These are phyloP conservation scores for Lactarius indigo DNA, from an alignment of 768 basidiomycete genomes.

Conservation along the genomic window DNA sequence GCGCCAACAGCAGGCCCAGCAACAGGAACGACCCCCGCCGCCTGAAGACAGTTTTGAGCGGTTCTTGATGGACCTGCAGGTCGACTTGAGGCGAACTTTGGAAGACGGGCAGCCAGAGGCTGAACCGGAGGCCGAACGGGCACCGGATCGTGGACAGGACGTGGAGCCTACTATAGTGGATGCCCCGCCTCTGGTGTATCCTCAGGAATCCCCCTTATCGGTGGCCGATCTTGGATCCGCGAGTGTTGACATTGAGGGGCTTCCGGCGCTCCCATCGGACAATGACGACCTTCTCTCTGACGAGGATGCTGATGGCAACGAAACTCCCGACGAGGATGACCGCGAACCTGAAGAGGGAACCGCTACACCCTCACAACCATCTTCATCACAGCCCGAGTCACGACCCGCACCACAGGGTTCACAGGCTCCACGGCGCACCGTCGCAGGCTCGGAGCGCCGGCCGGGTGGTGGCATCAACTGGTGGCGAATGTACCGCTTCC, in stretches of 20 bases:
- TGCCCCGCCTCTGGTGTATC: slow-evolving; percentile 7
- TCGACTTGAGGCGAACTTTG: slow-evolving; percentile 63
- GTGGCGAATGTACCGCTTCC: slow-evolving; percentile 84
- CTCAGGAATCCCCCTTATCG: slow-evolving; percentile 6
- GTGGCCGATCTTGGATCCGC: neutral
- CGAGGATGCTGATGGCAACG: neutral
- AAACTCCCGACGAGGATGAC: neutral
- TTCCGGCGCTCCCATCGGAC: slow-evolving; percentile 15
- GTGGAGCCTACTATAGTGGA: neutral
- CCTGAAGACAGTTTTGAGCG: slow-evolving; percentile 74
- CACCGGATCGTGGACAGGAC: neutral
- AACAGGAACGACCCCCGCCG: slow-evolving; percentile 31
- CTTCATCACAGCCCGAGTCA: neutral
- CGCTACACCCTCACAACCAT: neutral
- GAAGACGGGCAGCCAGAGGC: slow-evolving; percentile 29
- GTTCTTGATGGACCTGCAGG: slow-evolving; percentile 75
- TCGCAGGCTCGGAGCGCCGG: slow-evolving; percentile 37
- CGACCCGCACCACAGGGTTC: slow-evolving; percentile 1
- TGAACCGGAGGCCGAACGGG: neutral
- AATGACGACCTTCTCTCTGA: slow-evolving; percentile 8
- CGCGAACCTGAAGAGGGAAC: neutral
- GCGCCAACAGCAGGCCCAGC: slow-evolving; percentile 5
- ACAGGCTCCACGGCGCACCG: slow-evolving; percentile 31
- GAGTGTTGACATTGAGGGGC: neutral
- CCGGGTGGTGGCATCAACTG: slow-evolving; percentile 59